phyloP scores from a whole-genome alignment of 2,329 filamentous ascomycete genomes.

The Xylaria sp. region DNA sequence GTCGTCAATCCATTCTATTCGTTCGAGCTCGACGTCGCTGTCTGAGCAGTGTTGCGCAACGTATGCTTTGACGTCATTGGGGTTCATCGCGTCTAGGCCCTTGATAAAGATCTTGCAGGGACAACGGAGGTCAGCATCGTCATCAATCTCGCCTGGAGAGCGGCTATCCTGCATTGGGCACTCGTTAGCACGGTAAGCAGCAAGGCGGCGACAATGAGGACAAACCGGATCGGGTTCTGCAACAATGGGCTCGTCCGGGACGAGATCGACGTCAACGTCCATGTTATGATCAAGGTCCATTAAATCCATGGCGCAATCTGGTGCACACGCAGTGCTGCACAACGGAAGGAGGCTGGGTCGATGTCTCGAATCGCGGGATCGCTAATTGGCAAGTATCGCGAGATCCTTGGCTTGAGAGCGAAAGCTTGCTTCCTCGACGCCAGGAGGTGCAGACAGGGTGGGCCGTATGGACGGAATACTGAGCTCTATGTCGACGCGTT shows the following conservation, averaged over 20 bases:
- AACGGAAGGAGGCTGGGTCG: neutral
- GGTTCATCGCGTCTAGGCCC: constrained; percentile 76
- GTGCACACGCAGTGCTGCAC: constrained; percentile 3
- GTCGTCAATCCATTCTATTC: constrained; percentile 94
- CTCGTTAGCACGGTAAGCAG: constrained; percentile 15
- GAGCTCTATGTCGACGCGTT: too few relatives aligned
- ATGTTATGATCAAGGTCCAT: constrained; percentile 71
- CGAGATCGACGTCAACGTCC: constrained; percentile 54
- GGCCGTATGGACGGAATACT: too few relatives aligned
- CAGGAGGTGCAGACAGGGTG: neutral
- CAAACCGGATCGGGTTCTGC: constrained; percentile 24
- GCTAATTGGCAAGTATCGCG: neutral
- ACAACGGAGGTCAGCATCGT: constrained; percentile 35
- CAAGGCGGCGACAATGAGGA: neutral
- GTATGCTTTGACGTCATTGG: constrained; percentile 72
- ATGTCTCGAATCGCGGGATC: neutral
- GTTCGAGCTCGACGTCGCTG: constrained; percentile 42
- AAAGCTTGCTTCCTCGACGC: neutral
- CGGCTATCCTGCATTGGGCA: constrained; percentile 29
- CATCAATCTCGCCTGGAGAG: constrained; percentile 25
- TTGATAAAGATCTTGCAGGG: constrained; percentile 74
- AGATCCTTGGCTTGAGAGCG: too few relatives aligned
- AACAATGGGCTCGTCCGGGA: constrained; percentile 38
- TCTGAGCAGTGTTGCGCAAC: constrained; percentile 60
- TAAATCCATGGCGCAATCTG: constrained; percentile 32